phyloP scores from a whole-genome alignment of 202 grass and related monocot species.

The Carex arenaria region DNA sequence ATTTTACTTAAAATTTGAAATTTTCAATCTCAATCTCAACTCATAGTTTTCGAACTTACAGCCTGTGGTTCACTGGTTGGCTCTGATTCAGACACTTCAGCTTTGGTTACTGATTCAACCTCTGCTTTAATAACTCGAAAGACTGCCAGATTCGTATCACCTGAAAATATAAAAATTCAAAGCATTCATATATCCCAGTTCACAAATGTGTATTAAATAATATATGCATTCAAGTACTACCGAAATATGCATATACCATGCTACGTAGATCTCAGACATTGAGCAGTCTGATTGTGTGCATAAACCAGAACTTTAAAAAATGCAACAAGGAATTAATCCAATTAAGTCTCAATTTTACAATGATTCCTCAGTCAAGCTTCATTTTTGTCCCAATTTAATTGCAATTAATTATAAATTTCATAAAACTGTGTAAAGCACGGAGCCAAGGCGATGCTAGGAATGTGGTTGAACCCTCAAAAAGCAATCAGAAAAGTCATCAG shows the following conservation, averaged over 20 bases:
- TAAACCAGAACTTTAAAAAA: neutral
- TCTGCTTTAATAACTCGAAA: slow-evolving; percentile 43
- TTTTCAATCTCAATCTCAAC: slow-evolving; percentile 1
- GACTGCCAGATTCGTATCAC: slow-evolving; percentile 61
- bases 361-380: neutral
- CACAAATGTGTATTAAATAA: neutral
- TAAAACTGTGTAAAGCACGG: neutral
- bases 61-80: slow-evolving; percentile 12
- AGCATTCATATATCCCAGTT: neutral
- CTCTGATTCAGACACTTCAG: neutral
- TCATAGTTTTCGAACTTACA: slow-evolving; percentile 11
- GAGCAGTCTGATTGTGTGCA: neutral
- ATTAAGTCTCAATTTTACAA: neutral
- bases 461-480: neutral
- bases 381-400: neutral
- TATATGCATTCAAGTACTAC: neutral
- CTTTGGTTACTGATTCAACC: slow-evolving; percentile 3
- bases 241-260: neutral
- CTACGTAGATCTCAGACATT: neutral
- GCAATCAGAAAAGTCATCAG: neutral
- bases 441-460: neutral
- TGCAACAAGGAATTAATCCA: neutral
- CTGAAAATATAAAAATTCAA: slow-evolving; percentile 18
- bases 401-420: neutral
- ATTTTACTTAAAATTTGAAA: neutral